These are phyloP conservation scores for Colletotrichum caudatum DNA, from an alignment of 2,329 filamentous ascomycete species.

Conservation along the genomic window DNA sequence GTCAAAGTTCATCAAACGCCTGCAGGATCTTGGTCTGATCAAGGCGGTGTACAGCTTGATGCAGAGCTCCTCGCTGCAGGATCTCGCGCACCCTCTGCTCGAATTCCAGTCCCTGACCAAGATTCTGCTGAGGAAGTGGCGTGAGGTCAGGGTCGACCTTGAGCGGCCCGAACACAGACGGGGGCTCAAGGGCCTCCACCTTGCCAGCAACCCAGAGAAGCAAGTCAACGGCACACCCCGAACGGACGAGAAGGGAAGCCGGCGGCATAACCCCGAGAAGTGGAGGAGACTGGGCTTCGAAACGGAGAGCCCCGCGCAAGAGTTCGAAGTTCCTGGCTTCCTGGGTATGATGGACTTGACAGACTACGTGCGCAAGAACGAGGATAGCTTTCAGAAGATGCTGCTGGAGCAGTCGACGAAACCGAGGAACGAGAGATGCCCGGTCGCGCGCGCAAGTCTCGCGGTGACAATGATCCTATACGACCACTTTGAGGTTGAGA, in stretches of 20 bases:
- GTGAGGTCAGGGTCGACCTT: conserved; percentile 84
- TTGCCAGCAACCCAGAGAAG: conserved; percentile 81
- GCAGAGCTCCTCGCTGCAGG: conserved; percentile 92
- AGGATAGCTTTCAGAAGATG: conserved; percentile 92
- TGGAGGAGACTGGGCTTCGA: conserved; percentile 95
- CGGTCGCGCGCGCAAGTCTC: conserved; percentile 86
- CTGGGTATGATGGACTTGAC: conserved; percentile 97
- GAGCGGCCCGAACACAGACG: conserved; percentile 90
- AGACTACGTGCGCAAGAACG: conserved; percentile 91
- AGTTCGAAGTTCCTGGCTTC: conserved; percentile 89
- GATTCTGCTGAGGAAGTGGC: conserved; percentile 87
- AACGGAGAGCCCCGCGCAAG: conserved; percentile 85
- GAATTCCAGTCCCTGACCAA: conserved; percentile 96
- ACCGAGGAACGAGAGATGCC: conserved; percentile 79
- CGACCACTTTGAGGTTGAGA: conserved; percentile 95
- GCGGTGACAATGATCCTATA: conserved; percentile 90
- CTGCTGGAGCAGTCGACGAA: conserved; percentile 88
- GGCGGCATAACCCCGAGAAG: conserved; percentile 86
- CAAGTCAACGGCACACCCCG: conserved; percentile 54
- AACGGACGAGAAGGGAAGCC: conserved; percentile 68
- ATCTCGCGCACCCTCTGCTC: conserved; percentile 87
- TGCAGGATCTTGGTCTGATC: conserved; percentile 94
- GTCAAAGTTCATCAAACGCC: conserved; percentile 92
- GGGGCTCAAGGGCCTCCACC: conserved; percentile 86
- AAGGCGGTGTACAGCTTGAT: conserved; percentile 92